Base-by-base conservation (phyloP, 371 early-diverging fungal species). In the Mortierella sp. region DNA sequence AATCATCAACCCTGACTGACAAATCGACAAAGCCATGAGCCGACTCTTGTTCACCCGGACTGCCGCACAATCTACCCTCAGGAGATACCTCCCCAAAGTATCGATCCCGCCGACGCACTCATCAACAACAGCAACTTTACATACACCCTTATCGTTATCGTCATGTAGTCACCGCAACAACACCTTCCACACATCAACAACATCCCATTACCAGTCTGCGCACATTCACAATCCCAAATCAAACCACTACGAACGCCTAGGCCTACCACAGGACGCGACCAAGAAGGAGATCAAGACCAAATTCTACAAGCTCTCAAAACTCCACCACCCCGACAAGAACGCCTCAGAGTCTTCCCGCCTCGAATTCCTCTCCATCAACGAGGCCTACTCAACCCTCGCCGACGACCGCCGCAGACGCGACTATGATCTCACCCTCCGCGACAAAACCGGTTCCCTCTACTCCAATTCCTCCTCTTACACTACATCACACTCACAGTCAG, bases 321-420 rank as follows among this genome's bases (percentile, higher is more conserved):
- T 91, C 73, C 95, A 94, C 89, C 97, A 96, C 79, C 98, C 98
- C 1, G 98, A 97, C 79, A 86, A 90, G 48, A 96, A 94, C 82
- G 92, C 89, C 2, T 90, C 91, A 4, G 89, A 94, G 75, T 89
- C 92, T 29, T 87, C 87, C 44, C 92, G 93, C 3, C 93, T 94
- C 71, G 85, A 86, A 69, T 98, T 98, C 77, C 79, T 97, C 16
- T 87, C 92, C 66, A 92, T 97, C 68, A 95, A 90, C 76, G 95
- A 97, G 80, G 97, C 98, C 0, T 97, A 98, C 88, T 92, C 94
- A 5, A 82, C 93, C 0, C 88, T 98, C 19, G 89, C 92, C 43
- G 90, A 95, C 80, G 96, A 93, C 29, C 85, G 86, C 2, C 92
- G 86, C 58, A 87, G 97, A 48, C 86, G 87, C n/a, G 92, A 94